phyloP scores from a whole-genome alignment of 2,329 filamentous ascomycete species.

The Aspergillus neotritici region DNA sequence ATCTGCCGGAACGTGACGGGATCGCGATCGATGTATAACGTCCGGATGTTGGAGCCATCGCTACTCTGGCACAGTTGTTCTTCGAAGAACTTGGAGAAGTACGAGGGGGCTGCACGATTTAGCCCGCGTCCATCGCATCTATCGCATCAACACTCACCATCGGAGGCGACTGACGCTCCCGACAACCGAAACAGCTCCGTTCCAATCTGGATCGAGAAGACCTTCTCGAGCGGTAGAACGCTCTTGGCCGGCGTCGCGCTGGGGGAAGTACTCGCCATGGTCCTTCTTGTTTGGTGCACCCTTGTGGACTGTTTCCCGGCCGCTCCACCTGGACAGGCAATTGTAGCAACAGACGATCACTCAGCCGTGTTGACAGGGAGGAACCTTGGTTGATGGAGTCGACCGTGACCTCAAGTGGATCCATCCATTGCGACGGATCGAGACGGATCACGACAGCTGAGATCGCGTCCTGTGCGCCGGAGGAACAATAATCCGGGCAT shows the following conservation, averaged over 20 bases:
- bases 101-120: constrained; percentile 74
- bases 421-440: too few species aligned
- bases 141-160: constrained; percentile 51
- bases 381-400: too few species aligned
- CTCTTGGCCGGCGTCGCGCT: constrained; percentile 7
- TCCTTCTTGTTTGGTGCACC: too few species aligned
- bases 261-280: too few species aligned
- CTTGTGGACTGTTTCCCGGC: too few species aligned
- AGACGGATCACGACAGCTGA: too few species aligned
- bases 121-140: constrained; percentile 25
- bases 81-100: constrained; percentile 90
- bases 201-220: constrained; percentile 66
- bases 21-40: constrained; percentile 92
- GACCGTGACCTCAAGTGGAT: too few species aligned
- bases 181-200: constrained; percentile 63
- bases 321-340: too few species aligned
- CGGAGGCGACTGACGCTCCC: constrained; percentile 64
- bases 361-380: too few species aligned
- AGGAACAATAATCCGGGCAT: too few species aligned
- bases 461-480: too few species aligned
- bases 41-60: constrained; percentile 59
- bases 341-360: too few species aligned
- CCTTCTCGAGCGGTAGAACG: constrained; percentile 51
- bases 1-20: constrained; percentile 86
- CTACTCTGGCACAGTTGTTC: constrained; percentile 67